Evolutionary conservation across 257 asterid genomes (phyloP).

Genomic region (Gentiana dahurica): DNA sequence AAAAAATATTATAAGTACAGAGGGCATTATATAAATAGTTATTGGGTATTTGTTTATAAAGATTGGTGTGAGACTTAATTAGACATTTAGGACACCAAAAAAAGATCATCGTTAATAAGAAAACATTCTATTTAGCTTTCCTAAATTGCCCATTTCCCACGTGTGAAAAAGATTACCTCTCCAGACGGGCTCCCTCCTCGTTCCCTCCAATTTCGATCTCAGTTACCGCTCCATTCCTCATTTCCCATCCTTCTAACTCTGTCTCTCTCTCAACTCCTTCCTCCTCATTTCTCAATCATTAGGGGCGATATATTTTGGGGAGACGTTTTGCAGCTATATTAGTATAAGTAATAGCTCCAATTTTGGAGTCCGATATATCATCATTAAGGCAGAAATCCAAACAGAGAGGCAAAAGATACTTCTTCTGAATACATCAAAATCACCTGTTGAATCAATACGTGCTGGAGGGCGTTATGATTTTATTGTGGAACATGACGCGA

Average conservation of each 20-base stretch:
- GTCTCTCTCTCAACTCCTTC: constrained; percentile 82
- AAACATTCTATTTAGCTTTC: no score
- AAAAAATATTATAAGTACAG: no score
- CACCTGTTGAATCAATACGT: constrained; percentile 90
- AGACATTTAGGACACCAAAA: no score
- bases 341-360: constrained; percentile 93
- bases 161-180: no score
- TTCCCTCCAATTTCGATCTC: constrained; percentile 49
- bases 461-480: constrained; percentile 98
- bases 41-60: no score
- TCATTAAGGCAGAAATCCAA: constrained; percentile 96
- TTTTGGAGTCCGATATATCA: constrained; percentile 74
- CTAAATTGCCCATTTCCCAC: no score
- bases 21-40: no score
- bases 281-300: constrained; percentile 92
- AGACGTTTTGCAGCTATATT: constrained; percentile 82
- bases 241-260: constrained; percentile 65
- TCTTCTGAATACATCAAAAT: constrained; percentile 82
- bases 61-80: no score
- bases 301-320: constrained; percentile 99
- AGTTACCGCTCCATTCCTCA: constrained; percentile 74
- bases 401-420: constrained; percentile 91
- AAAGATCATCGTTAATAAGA: no score
- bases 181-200: constrained; percentile 20
- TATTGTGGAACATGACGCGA: constrained; percentile 97